Evolutionary conservation across 805 yeast genomes (phyloP).

Genomic region (Saccharomycopsis guyanensis): DNA sequence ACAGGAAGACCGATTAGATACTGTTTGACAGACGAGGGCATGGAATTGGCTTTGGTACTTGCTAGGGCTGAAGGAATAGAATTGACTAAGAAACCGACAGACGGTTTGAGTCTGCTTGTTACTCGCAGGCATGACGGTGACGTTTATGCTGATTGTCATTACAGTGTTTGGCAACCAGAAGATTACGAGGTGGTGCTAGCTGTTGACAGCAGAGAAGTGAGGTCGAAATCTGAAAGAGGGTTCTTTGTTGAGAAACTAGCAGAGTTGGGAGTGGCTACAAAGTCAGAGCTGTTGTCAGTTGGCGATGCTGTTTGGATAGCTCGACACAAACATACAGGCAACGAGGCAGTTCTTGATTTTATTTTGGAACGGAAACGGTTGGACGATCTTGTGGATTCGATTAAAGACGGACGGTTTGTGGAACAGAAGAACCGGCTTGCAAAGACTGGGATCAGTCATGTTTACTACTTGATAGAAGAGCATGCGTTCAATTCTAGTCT

Average conservation of each 20-base stretch:
- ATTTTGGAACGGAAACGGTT: slow-evolving; percentile 87
- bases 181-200: slow-evolving; percentile 53
- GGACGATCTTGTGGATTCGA: slow-evolving; percentile 77
- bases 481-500: slow-evolving; percentile 39
- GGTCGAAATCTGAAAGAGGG: slow-evolving; percentile 59
- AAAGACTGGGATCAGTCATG: slow-evolving; percentile 58
- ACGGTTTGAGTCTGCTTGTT: background rate
- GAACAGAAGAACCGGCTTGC: slow-evolving; percentile 80
- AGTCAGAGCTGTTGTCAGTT: slow-evolving; percentile 53
- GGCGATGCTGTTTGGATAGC: slow-evolving; percentile 95
- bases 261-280: slow-evolving; percentile 41
- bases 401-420: slow-evolving; percentile 77
- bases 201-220: slow-evolving; percentile 77
- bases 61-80: slow-evolving; percentile 35
- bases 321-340: slow-evolving; percentile 44
- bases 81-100: background rate
- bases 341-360: slow-evolving; percentile 65
- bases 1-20: slow-evolving; percentile 55
- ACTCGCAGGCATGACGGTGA: background rate
- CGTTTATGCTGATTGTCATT: background rate
- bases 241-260: slow-evolving; percentile 54
- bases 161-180: slow-evolving; percentile 48
- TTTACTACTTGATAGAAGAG: slow-evolving; percentile 78
- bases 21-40: slow-evolving; percentile 64
- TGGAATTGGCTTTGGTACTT: slow-evolving; percentile 50